A percentile compares a stretch with the other conserved stretches of the same genome.
Conservation (phyloP, 495 filamentous ascomycete species). For the Aspergillus coremiiformis region DNA sequence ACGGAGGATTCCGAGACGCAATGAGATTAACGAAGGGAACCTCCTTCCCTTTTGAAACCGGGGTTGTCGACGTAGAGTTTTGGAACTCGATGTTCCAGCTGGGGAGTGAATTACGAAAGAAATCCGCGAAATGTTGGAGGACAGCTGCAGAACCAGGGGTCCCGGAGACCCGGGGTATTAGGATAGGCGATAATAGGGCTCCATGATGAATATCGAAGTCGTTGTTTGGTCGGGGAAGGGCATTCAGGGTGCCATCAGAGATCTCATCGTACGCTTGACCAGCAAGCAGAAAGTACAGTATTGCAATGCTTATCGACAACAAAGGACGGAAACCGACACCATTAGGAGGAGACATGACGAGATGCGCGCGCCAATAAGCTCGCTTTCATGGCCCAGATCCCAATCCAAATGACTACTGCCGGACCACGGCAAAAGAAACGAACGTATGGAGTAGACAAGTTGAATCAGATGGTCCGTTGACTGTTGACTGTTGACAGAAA, state of each 20-base stretch:
- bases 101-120: constrained; percentile 66
- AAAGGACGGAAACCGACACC: constrained; percentile 20
- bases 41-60: constrained; percentile 55
- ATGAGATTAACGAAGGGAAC: constrained; percentile 85
- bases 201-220: constrained; percentile 79
- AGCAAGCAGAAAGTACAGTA: constrained; percentile 23
- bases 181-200: constrained; percentile 74
- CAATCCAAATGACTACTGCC: neutral
- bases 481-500: neutral
- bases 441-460: no score
- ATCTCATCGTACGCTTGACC: constrained; percentile 59
- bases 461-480: no score
- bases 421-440: no score
- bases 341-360: constrained; percentile 28
- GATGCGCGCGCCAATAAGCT: neutral
- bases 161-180: constrained; percentile 84
- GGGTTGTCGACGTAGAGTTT: constrained; percentile 79
- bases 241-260: constrained; percentile 61
- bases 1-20: constrained; percentile 83
- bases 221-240: constrained; percentile 57
- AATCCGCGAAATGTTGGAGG: constrained; percentile 74
- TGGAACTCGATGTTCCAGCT: constrained; percentile 75
- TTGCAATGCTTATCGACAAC: constrained; percentile 23
- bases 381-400: neutral
- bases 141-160: constrained; percentile 67